Evolutionary conservation across 257 asterid species (phyloP).

Genomic region (Solanum tarijense): DNA sequence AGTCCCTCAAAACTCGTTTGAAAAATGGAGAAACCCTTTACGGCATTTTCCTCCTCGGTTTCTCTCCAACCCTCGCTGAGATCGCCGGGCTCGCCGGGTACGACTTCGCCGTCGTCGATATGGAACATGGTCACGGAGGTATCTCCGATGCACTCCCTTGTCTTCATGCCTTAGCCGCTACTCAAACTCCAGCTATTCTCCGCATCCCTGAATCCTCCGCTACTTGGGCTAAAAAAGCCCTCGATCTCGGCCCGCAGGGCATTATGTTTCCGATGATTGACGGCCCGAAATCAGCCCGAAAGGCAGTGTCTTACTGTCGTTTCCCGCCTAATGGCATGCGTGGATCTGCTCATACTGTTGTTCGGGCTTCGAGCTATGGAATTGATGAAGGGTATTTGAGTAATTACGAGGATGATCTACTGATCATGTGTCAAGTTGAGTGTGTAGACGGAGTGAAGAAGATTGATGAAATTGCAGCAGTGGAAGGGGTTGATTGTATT

Average conservation of each 20-base stretch:
- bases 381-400: constrained; percentile 55
- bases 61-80: constrained; percentile 73
- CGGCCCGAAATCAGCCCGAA: constrained; percentile 46
- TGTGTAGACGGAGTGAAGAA: constrained; percentile 52
- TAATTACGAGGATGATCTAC: constrained; percentile 53
- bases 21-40: constrained; percentile 60
- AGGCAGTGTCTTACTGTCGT: constrained; percentile 64
- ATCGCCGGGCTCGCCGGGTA: constrained; percentile 72
- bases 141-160: constrained; percentile 62
- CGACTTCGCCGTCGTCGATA: constrained; percentile 74
- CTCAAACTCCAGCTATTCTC: constrained; percentile 59
- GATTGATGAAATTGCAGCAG: constrained; percentile 47
- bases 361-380: constrained; percentile 73
- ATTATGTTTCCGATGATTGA: constrained; percentile 92
- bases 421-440: constrained; percentile 81
- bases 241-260: constrained; percentile 86
- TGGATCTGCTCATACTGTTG: constrained; percentile 77
- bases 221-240: constrained; percentile 76
- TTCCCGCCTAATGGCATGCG: constrained; percentile 70
- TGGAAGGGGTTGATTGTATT: constrained; percentile 72
- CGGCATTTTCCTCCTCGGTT: constrained; percentile 69
- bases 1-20: constrained; percentile 56
- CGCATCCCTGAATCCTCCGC: constrained; percentile 67
- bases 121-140: constrained; percentile 90
- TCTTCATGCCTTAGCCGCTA: constrained; percentile 61